These are phyloP conservation scores for Fusarium sulawesiense DNA, from an alignment of 2,329 filamentous ascomycete species.

Conservation along the genomic window DNA sequence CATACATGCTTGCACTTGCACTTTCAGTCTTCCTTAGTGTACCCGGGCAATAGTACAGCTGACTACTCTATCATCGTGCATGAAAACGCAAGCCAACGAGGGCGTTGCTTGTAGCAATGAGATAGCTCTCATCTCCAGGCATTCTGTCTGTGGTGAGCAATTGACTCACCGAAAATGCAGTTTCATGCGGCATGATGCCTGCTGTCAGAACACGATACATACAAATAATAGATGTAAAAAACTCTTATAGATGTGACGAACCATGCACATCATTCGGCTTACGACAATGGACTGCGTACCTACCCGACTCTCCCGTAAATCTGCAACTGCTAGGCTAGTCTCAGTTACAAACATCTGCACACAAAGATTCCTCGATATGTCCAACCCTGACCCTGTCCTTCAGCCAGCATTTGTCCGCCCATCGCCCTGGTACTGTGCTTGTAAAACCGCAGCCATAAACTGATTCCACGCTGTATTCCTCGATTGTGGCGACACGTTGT, in stretches of 20 bases:
- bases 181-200: not conserved
- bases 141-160: not conserved
- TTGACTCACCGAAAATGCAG: not conserved
- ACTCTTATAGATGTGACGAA: not conserved
- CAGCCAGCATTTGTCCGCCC: conserved; percentile 6
- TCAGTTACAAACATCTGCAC: conserved; percentile 9
- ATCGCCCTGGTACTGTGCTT: conserved; percentile 10
- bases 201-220: not conserved
- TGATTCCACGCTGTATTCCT: conserved; percentile 7
- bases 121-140: not conserved
- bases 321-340: not conserved
- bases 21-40: not conserved
- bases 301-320: conserved; percentile 16
- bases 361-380: conserved; percentile 21
- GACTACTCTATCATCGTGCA: conserved; percentile 17
- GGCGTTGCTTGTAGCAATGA: not conserved
- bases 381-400: conserved; percentile 20
- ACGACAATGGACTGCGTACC: conserved; percentile 15
- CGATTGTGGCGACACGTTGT: conserved; percentile 29
- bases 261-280: conserved; percentile 8
- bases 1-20: conserved; percentile 8
- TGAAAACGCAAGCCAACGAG: not conserved
- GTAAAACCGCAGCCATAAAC: not conserved
- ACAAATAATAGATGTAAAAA: not conserved
- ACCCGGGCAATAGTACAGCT: conserved; percentile 9